A percentile compares a stretch with the other conserved stretches of the same genome.
These are phyloP conservation scores for Neofusicoccum sp. DNA, from an alignment of 2,329 filamentous ascomycete species.

Conservation along the genomic window DNA sequence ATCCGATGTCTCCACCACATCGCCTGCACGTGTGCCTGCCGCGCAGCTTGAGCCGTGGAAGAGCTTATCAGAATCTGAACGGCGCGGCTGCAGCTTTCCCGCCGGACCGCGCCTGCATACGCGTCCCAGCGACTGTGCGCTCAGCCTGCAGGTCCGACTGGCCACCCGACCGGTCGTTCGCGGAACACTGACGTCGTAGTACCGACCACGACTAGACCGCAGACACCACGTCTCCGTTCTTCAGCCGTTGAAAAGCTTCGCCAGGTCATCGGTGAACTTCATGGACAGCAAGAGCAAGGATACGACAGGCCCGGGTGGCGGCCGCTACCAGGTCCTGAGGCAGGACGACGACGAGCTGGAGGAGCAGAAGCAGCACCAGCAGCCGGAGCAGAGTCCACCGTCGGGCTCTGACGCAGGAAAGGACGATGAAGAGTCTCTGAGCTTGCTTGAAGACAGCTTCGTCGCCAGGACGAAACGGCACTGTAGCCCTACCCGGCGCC, in stretches of 20 bases:
- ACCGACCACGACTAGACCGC: too few relatives aligned
- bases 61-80: not conserved
- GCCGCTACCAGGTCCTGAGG: not conserved
- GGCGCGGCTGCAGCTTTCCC: not conserved
- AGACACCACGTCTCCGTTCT: too few relatives aligned
- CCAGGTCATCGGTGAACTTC: too few relatives aligned
- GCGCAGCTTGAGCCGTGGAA: not conserved
- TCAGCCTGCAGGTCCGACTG: too few relatives aligned
- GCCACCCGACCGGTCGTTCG: too few relatives aligned
- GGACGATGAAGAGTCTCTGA: not conserved
- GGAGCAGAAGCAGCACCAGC: not conserved
- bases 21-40: not conserved
- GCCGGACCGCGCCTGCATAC: not conserved
- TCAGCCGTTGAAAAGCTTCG: too few relatives aligned
- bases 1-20: not conserved
- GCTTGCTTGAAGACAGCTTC: not conserved
- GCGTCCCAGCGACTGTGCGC: not conserved
- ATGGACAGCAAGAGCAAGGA: slow-evolving; percentile 1
- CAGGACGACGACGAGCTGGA: not conserved
- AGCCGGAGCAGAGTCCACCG: not conserved
- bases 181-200: too few relatives aligned
- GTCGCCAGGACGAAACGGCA: not conserved
- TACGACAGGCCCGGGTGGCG: not conserved
- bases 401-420: not conserved
- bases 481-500: slow-evolving; percentile 5